Conservation (phyloP, 1,139 yeast species). For the Meyerozyma carpophila region DNA sequence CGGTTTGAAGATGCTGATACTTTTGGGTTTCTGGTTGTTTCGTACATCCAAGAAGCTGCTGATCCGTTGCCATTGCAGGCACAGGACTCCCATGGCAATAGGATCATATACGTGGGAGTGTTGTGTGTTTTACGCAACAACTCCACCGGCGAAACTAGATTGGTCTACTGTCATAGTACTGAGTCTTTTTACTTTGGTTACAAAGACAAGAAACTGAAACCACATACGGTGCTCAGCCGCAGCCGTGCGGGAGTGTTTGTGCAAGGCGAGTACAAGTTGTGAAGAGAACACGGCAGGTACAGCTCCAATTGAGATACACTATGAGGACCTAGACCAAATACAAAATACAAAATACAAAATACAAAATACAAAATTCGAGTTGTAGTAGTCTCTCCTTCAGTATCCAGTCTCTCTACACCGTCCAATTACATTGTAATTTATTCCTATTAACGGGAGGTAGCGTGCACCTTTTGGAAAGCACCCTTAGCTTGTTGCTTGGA, state of each 20-base stretch:
- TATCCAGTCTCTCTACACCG: not conserved
- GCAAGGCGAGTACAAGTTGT: constrained; percentile 1
- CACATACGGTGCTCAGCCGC: constrained; percentile 1
- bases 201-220: constrained; percentile 2
- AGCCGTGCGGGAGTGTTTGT: constrained; percentile 1
- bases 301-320: no score
- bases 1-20: constrained; percentile 1
- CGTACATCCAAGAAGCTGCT: not conserved
- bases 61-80: not conserved
- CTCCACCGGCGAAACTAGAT: constrained; percentile 7
- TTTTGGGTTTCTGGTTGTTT: not conserved
- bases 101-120: constrained; percentile 28
- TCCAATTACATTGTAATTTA: not conserved
- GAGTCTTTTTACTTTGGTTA: constrained; percentile 41
- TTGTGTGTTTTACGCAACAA: constrained; percentile 19
- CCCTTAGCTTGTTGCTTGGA: constrained; percentile 89
- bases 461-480: constrained; percentile 94
- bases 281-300: no score
- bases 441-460: constrained; percentile 80
- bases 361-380: no score
- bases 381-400: no score
- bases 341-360: no score
- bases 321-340: no score
- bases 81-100: constrained; percentile 5
- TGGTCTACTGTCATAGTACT: constrained; percentile 39